Conservation (phyloP, 306 rosid species). For the Rosa lucieae region DNA sequence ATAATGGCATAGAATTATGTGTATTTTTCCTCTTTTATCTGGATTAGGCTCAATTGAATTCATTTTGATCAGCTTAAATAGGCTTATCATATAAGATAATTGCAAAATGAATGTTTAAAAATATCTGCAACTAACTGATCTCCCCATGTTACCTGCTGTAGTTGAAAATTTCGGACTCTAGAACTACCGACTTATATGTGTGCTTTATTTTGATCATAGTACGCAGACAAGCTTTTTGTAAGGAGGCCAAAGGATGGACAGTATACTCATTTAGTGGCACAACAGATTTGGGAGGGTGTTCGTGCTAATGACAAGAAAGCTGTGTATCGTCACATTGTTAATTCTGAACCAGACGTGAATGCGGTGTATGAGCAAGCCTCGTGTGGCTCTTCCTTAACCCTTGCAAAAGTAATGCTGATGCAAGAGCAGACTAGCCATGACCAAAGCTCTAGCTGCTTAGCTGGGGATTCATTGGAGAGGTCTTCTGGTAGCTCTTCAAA, state of each 20-base stretch:
- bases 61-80: background rate
- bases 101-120: background rate
- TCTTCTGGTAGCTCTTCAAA: constrained; percentile 57
- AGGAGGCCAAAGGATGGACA: constrained; percentile 82
- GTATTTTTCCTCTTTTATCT: background rate
- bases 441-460: constrained; percentile 43
- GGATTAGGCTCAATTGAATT: constrained; percentile 6
- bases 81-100: background rate
- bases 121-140: constrained; percentile 1
- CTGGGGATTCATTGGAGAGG: constrained; percentile 70
- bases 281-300: constrained; percentile 90
- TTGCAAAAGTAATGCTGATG: constrained; percentile 87
- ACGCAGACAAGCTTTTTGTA: constrained; percentile 89
- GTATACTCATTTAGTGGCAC: constrained; percentile 66
- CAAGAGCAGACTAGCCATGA: constrained; percentile 74
- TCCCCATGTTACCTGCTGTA: constrained; percentile 15
- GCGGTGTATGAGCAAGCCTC: constrained; percentile 63
- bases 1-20: background rate
- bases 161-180: background rate
- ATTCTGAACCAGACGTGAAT: constrained; percentile 79
- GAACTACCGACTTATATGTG: constrained; percentile 1
- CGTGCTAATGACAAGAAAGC: constrained; percentile 91
- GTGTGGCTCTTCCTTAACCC: constrained; percentile 67
- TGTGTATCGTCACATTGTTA: constrained; percentile 84
- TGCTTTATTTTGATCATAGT: constrained; percentile 50